Base-by-base conservation (phyloP, 805 yeast genomes). In the Kodamaea laetipori region DNA sequence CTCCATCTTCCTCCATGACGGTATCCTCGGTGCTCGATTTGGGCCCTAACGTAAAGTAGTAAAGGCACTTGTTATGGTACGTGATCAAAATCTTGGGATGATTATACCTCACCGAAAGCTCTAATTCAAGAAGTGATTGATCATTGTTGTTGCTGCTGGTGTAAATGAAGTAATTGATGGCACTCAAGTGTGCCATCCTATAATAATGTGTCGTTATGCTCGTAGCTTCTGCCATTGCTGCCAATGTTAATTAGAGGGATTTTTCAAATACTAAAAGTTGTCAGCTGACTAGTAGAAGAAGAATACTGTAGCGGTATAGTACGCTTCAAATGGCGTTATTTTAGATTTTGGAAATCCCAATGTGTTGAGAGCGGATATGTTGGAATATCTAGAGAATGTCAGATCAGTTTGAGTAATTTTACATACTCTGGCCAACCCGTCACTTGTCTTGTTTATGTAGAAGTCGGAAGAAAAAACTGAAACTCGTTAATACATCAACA, bases 51-150 rank as follows among this genome's bases (percentile, higher is more conserved):
- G 55, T 53, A 44, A 71, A 71, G 45, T 60, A 56, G 53, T 63
- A 71, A 10, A 71, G 52, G 27, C 61, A 56, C 45, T 71, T 71
- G 51, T 69, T 69, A 53, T 69, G 69, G 52, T 71, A 71, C 5
- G 73, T 63, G 13, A 70, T 39, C 15, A 71, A 56, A n/a, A 67
- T 60, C 39, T 58, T 56, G 10, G 76, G 76, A 41, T 67, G 52
- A 17, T 56, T 52, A 47, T 57, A 52, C 31, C 76, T 59, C 40
- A 70, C 66, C 35, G 47, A 48, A 15, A 71, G 55, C 47, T 71
- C 76, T 33, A 68, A 49, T 44, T 71, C 75, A 5, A 71, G 48
- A 11, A 70, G 58, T n/a, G 59, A 54, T 50, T 68, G 75, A 47
- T 71, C 75, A 50, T 54, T 58, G 27, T 52, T 54, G 15, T 52